These are phyloP conservation scores for Lactarius quietus DNA, from an alignment of 768 basidiomycete genomes.

Conservation along the genomic window DNA sequence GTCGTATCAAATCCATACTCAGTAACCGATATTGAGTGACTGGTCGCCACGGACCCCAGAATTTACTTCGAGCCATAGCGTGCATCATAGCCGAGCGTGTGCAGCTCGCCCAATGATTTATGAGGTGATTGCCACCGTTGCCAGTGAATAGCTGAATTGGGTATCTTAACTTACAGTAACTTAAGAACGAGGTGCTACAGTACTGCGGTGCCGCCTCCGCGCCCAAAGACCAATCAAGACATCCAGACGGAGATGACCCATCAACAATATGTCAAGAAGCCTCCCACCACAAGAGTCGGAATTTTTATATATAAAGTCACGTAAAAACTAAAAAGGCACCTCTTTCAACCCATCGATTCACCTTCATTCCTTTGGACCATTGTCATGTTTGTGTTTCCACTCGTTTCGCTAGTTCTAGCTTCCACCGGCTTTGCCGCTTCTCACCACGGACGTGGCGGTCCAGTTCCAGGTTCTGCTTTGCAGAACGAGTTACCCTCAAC, in stretches of 20 bases:
- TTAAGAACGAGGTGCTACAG: no score
- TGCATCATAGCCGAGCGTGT: not conserved
- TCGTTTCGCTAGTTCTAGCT: slow-evolving; percentile 7
- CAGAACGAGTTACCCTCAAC: not conserved
- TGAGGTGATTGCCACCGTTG: no score
- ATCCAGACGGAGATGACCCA: not conserved
- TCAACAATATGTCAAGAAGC: not conserved
- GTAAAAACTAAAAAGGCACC: not conserved
- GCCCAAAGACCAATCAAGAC: not conserved
- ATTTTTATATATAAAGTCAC: not conserved
- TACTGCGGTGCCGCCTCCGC: not conserved
- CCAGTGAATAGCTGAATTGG: not conserved
- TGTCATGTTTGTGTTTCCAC: slow-evolving; percentile 4
- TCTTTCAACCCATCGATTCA: not conserved
- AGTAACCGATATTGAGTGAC: no score
- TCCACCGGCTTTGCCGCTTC: not conserved
- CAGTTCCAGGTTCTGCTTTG: not conserved
- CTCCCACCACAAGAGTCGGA: not conserved
- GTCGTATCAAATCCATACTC: no score
- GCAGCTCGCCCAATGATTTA: not conserved
- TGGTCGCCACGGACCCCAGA: not conserved
- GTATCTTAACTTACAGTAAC: not conserved
- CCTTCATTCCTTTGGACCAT: not conserved
- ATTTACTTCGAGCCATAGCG: not conserved
- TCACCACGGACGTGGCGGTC: not conserved